These are phyloP conservation scores for Coleophoma crateriformis DNA, from an alignment of 2,329 filamentous ascomycete species.

Conservation along the genomic window DNA sequence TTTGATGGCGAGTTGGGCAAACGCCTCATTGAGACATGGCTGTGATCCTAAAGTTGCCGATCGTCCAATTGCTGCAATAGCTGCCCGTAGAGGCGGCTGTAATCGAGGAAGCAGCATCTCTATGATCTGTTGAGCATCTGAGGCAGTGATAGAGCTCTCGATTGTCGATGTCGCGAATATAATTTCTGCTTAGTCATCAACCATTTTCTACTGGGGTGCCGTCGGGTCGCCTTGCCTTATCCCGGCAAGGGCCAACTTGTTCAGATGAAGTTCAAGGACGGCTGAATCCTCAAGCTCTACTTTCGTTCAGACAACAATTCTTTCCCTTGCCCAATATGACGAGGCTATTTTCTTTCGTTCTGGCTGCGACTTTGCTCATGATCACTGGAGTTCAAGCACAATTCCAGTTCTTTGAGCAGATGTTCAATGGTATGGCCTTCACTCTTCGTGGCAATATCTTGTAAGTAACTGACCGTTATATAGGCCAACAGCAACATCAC, in stretches of 20 bases:
- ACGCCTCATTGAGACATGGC: constrained; percentile 21
- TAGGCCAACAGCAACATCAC: constrained; percentile 31
- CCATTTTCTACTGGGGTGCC: background rate
- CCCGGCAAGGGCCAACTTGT: background rate
- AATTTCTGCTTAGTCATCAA: constrained; percentile 4
- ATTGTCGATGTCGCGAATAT: background rate
- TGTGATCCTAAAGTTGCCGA: constrained; percentile 8
- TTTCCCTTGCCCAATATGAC: constrained; percentile 12
- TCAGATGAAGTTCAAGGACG: background rate
- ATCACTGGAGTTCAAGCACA: constrained; percentile 62
- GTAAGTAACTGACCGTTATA: constrained; percentile 42
- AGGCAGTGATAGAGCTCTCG: no score
- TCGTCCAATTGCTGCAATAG: constrained; percentile 25
- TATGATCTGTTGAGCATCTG: constrained; percentile 10
- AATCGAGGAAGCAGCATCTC: constrained; percentile 38
- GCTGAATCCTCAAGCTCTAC: background rate
- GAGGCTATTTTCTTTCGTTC: constrained; percentile 24
- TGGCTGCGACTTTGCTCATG: constrained; percentile 49
- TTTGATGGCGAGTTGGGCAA: constrained; percentile 19
- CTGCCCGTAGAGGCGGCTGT: constrained; percentile 36
- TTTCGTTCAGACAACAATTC: no score
- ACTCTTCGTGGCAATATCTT: constrained; percentile 54
- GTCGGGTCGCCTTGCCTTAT: background rate
- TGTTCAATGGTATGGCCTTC: constrained; percentile 68
- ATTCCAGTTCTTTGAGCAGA: constrained; percentile 97